These are phyloP conservation scores for Phylloporus sp. DNA, from an alignment of 768 basidiomycete genomes.

Conservation along the genomic window DNA sequence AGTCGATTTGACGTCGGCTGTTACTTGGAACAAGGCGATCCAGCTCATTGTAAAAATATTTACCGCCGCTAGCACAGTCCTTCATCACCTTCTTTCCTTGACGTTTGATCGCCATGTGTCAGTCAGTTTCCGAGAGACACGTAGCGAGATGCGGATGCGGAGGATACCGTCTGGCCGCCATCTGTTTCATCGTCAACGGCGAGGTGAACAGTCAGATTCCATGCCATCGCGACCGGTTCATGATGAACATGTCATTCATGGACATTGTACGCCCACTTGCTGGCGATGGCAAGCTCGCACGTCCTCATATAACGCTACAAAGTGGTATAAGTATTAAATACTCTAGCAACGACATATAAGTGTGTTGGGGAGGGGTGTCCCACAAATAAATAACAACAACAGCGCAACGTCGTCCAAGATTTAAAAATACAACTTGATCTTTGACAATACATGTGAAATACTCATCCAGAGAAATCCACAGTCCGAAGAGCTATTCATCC, in stretches of 20 bases:
- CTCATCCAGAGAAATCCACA: conserved; percentile 8
- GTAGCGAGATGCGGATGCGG: conserved; percentile 20
- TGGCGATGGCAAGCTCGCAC: neutral
- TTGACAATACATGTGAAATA: conserved; percentile 23
- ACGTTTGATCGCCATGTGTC: conserved; percentile 28
- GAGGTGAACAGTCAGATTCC: conserved; percentile 3
- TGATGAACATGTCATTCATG: neutral
- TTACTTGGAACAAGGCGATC: conserved; percentile 13
- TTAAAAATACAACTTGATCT: conserved; percentile 23
- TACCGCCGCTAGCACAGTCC: conserved; percentile 9
- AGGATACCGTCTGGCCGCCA: conserved; percentile 14
- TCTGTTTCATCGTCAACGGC: conserved; percentile 26
- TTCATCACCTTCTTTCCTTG: conserved; percentile 12
- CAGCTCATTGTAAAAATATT: conserved; percentile 26
- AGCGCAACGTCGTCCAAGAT: conserved; percentile 4
- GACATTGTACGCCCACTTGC: neutral
- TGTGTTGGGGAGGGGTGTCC: conserved; percentile 9
- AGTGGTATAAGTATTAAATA: conserved; percentile 8
- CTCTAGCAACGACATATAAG: conserved; percentile 6
- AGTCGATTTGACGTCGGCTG: conserved; percentile 24
- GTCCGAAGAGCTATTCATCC: conserved; percentile 18
- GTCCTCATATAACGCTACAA: conserved; percentile 13
- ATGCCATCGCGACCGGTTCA: conserved; percentile 9
- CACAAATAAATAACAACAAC: conserved; percentile 15
- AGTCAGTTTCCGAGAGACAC: conserved; percentile 13